Percentiles rank a stretch among this genome's conserved stretches.
Conservation (phyloP, 257 asterid species). For the Craterostigma plantagineum region DNA sequence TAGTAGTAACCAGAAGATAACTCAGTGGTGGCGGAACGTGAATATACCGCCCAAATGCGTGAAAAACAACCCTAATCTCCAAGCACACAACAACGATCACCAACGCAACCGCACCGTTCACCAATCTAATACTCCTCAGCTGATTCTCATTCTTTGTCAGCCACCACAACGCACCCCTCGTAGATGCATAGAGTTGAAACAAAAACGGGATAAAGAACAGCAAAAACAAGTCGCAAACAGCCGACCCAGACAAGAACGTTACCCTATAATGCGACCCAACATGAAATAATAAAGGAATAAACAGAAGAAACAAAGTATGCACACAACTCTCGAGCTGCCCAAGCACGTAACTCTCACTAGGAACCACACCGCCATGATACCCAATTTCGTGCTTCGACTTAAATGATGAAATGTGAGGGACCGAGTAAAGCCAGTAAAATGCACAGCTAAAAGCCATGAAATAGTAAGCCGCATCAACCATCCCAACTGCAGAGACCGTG, state of each 20-base stretch:
- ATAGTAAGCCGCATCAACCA: slow-evolving; percentile 71
- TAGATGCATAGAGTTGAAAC: slow-evolving; percentile 84
- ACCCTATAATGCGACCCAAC: slow-evolving; percentile 56
- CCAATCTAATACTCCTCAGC: slow-evolving; percentile 65
- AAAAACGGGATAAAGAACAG: slow-evolving; percentile 78
- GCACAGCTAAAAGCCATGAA: slow-evolving; percentile 69
- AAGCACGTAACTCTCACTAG: slow-evolving; percentile 50
- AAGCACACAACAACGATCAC: slow-evolving; percentile 58
- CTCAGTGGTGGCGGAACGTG: slow-evolving; percentile 91
- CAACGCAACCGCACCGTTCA: slow-evolving; percentile 77
- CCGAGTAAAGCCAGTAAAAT: slow-evolving; percentile 93
- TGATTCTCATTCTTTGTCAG: slow-evolving; percentile 68
- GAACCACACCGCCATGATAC: slow-evolving; percentile 76
- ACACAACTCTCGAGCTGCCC: slow-evolving; percentile 87
- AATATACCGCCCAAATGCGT: slow-evolving; percentile 84
- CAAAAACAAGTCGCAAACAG: slow-evolving; percentile 61
- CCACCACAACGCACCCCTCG: slow-evolving; percentile 98
- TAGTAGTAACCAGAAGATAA: slow-evolving; percentile 62
- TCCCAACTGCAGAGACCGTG: slow-evolving; percentile 79
- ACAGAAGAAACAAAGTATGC: slow-evolving; percentile 69
- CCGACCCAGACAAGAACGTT: slow-evolving; percentile 44
- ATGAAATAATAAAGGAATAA: slow-evolving; percentile 60
- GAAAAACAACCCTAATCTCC: slow-evolving; percentile 95
- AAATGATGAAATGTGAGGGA: slow-evolving; percentile 72
- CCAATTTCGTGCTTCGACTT: slow-evolving; percentile 51